Conservation (phyloP, 1,284 basidiomycete species). For the Peniophora sp. region DNA sequence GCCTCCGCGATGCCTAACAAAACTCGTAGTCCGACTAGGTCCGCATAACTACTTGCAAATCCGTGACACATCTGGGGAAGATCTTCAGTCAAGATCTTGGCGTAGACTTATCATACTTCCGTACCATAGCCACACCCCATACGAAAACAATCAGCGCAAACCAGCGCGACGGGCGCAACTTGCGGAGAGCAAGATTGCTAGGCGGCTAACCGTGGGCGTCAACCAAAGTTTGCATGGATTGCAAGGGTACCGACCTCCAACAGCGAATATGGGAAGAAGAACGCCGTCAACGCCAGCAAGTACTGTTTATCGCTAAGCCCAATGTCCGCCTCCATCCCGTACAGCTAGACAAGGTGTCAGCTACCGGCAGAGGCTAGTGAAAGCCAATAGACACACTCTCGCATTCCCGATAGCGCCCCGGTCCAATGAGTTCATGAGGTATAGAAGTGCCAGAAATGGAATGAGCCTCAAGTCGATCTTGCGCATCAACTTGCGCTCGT, state of each 20-base stretch:
- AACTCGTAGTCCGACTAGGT: conserved; percentile 17
- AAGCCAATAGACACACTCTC: conserved; percentile 32
- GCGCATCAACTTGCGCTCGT: conserved; percentile 56
- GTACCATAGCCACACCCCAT: conserved; percentile 24
- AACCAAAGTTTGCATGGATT: conserved; percentile 1
- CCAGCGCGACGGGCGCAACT: conserved; percentile 31
- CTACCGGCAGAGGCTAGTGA: not conserved
- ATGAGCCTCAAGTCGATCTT: conserved; percentile 60
- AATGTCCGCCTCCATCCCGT: conserved; percentile 44
- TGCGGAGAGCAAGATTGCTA: conserved; percentile 30
- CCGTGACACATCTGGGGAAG: conserved; percentile 22
- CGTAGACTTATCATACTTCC: not conserved
- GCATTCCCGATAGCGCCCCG: conserved; percentile 80
- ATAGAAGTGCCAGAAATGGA: conserved; percentile 66
- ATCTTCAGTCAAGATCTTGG: not conserved
- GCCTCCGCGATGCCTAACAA: not conserved
- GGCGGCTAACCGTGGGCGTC: conserved; percentile 17
- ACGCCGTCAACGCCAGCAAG: conserved; percentile 52
- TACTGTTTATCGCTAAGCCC: conserved; percentile 57
- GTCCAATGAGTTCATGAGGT: conserved; percentile 70
- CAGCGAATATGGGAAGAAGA: conserved; percentile 58
- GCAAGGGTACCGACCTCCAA: conserved; percentile 37
- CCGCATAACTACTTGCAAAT: conserved; percentile 22
- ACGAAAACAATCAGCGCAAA: conserved; percentile 24
- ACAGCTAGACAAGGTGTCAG: conserved; percentile 32